Percentiles rank a stretch among this genome's conserved stretches.
These are phyloP conservation scores for Cystobasidium tubakii DNA, from an alignment of 768 basidiomycete genomes.

Conservation along the genomic window DNA sequence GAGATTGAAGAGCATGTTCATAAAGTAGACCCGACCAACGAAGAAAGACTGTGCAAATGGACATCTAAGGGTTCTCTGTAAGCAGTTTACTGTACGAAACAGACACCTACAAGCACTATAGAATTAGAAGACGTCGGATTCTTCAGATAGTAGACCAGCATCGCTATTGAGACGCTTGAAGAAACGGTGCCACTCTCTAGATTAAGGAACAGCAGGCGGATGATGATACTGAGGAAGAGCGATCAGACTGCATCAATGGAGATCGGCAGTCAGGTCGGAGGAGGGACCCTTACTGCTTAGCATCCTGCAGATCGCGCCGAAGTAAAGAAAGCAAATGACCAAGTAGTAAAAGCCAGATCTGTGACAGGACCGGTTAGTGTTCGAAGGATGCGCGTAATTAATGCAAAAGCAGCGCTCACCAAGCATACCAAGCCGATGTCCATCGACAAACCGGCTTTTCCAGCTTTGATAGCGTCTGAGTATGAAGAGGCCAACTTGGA, in stretches of 20 bases:
- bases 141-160: background rate
- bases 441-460: background rate
- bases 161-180: background rate
- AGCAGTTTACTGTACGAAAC: no score
- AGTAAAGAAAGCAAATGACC: background rate
- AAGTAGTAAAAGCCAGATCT: background rate
- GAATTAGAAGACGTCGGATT: background rate
- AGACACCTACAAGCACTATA: background rate
- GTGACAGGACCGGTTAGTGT: background rate
- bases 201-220: background rate
- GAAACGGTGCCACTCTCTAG: background rate
- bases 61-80: no score
- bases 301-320: background rate
- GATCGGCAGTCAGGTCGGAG: background rate
- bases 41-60: background rate
- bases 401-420: background rate
- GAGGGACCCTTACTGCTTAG: background rate
- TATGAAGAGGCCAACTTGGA: background rate
- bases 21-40: background rate
- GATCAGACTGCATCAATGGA: background rate
- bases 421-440: background rate
- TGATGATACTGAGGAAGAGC: background rate
- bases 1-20: slow-evolving; percentile 4
- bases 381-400: background rate
- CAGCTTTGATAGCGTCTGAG: background rate